Evolutionary conservation across 1,139 yeast species (phyloP).

Genomic region (Pichia sorboxylosa): DNA sequence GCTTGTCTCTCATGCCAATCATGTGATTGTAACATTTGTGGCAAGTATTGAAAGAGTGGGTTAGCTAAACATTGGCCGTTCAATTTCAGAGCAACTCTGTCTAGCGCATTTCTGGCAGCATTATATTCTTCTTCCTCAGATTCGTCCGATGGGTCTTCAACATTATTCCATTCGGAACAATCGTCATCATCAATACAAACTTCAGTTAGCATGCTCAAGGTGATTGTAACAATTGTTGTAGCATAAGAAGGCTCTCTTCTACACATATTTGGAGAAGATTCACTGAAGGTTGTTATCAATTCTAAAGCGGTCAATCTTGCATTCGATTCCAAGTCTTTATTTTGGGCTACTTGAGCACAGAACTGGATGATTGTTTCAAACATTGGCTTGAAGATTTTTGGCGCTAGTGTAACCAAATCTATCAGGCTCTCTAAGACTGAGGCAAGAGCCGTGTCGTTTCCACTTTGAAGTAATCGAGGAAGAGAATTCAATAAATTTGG

Average conservation of each 20-base stretch:
- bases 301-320: constrained; percentile 85
- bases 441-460: constrained; percentile 72
- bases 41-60: constrained; percentile 77
- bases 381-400: constrained; percentile 86
- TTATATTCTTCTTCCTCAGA: constrained; percentile 77
- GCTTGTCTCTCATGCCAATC: constrained; percentile 96
- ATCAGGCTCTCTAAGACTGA: constrained; percentile 81
- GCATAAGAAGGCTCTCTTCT: constrained; percentile 67
- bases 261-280: constrained; percentile 93
- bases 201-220: constrained; percentile 82
- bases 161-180: constrained; percentile 64
- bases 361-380: constrained; percentile 79
- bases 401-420: constrained; percentile 86
- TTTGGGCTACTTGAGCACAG: constrained; percentile 69
- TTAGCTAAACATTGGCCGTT: constrained; percentile 78
- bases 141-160: constrained; percentile 54
- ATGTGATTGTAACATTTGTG: constrained; percentile 62
- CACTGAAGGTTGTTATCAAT: constrained; percentile 79
- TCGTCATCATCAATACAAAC: constrained; percentile 69
- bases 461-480: constrained; percentile 70
- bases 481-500: constrained; percentile 79
- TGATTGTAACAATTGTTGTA: constrained; percentile 57
- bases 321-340: constrained; percentile 63
- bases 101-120: constrained; percentile 89
- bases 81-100: constrained; percentile 72